Evolutionary conservation across 805 yeast genomes (phyloP).

Genomic region (Clavispora carvajalis): DNA sequence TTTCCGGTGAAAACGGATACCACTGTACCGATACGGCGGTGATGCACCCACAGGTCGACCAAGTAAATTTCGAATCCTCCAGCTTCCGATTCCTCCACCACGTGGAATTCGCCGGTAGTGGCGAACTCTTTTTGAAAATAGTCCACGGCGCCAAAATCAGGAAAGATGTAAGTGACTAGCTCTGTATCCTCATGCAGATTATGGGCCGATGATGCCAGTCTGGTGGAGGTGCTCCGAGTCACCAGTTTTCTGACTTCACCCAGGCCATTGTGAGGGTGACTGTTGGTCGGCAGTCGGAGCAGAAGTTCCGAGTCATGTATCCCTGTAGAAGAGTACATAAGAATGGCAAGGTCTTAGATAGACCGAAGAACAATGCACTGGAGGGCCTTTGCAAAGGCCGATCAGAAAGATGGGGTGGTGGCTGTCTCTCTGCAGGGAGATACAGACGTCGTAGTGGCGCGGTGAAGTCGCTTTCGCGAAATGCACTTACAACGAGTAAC

Average conservation of each 20-base stretch:
- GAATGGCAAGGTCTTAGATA: background rate
- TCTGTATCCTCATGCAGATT: slow-evolving; percentile 3
- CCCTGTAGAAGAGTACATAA: background rate
- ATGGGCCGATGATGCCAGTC: background rate
- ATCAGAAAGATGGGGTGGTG: background rate
- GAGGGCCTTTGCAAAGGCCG: background rate
- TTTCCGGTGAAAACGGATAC: slow-evolving; percentile 88
- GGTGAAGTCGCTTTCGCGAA: too few species aligned
- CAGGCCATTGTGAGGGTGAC: background rate
- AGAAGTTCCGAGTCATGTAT: background rate
- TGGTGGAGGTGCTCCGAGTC: background rate
- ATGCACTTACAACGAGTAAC: too few species aligned
- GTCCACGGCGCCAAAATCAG: slow-evolving; percentile 54
- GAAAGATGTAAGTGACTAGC: slow-evolving; percentile 41
- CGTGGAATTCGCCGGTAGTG: slow-evolving; percentile 29
- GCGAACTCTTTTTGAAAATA: slow-evolving; percentile 38
- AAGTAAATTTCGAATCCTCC: slow-evolving; percentile 84
- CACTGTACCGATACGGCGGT: slow-evolving; percentile 58
- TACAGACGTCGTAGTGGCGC: background rate
- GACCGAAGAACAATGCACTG: background rate
- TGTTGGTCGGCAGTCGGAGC: background rate
- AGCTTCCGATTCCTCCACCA: slow-evolving; percentile 43
- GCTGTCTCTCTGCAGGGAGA: background rate
- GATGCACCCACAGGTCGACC: slow-evolving; percentile 92
- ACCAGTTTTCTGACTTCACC: background rate